phyloP scores from a whole-genome alignment of 78 protist genomes.

The Corallochytrium limacisporum region DNA sequence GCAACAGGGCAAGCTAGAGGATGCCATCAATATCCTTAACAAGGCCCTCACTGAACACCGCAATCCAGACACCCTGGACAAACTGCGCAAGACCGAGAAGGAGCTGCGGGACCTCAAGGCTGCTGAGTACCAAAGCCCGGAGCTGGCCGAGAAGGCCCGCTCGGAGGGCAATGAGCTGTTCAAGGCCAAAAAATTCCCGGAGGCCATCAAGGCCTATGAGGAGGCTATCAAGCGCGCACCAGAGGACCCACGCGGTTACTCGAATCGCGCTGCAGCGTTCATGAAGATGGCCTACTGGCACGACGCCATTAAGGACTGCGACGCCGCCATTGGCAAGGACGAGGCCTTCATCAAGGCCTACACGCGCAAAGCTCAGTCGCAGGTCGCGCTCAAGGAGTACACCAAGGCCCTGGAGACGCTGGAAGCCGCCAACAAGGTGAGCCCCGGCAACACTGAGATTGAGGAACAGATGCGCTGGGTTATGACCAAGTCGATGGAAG shows the following conservation, averaged over 20 bases:
- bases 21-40: conserved; percentile 23
- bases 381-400: background rate
- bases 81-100: conserved; percentile 6
- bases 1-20: conserved; percentile 8
- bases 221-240: conserved; percentile 50
- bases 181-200: conserved; percentile 31
- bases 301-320: conserved; percentile 9
- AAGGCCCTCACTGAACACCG: conserved; percentile 34
- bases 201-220: conserved; percentile 5
- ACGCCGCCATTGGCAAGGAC: background rate
- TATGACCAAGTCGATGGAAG: background rate
- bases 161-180: conserved; percentile 42
- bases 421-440: background rate
- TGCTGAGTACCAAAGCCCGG: background rate
- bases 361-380: background rate
- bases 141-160: conserved; percentile 5
- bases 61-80: conserved; percentile 8
- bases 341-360: background rate
- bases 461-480: background rate
- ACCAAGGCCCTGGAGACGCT: background rate
- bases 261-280: conserved; percentile 34
- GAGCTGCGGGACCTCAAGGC: background rate
- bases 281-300: conserved; percentile 8
- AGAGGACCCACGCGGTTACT: background rate
- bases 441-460: background rate